Evolutionary conservation across 495 filamentous ascomycete genomes (phyloP).

Genomic region (Glutinoglossum americanum): DNA sequence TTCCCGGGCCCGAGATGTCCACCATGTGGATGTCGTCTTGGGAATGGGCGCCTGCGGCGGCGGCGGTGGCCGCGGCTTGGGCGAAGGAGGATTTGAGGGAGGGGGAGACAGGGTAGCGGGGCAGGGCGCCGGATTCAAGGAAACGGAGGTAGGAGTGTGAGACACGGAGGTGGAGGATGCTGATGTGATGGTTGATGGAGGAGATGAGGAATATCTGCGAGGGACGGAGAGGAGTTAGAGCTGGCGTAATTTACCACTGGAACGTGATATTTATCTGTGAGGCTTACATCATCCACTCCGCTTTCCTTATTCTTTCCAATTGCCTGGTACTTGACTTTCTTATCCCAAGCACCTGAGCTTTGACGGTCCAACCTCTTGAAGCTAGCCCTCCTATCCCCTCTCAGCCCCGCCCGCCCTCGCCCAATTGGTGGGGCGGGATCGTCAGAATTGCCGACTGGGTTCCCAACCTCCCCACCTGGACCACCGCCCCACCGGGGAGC

Average conservation of each 20-base stretch:
- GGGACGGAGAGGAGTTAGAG: not conserved
- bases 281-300: slow-evolving; percentile 33
- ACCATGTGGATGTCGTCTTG: too few relatives aligned
- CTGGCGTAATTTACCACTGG: too few relatives aligned
- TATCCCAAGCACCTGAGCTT: slow-evolving; percentile 40
- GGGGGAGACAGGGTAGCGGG: not conserved
- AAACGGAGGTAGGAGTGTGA: slow-evolving; percentile 39
- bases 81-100: slow-evolving; percentile 9
- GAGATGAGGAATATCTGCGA: slow-evolving; percentile 61
- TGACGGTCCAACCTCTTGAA: not conserved
- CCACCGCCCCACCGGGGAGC: slow-evolving; percentile 50
- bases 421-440: not conserved
- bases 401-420: not conserved
- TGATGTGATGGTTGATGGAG: slow-evolving; percentile 62
- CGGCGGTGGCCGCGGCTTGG: too few relatives aligned
- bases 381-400: not conserved
- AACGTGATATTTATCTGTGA: slow-evolving; percentile 7
- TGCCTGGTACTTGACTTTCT: slow-evolving; percentile 44
- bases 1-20: too few relatives aligned
- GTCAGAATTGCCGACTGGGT: not conserved
- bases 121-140: slow-evolving; percentile 12
- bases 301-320: slow-evolving; percentile 38
- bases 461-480: slow-evolving; percentile 18
- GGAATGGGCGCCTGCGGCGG: too few relatives aligned
- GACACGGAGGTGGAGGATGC: slow-evolving; percentile 51